These are phyloP conservation scores for Pyrus pyrifolia DNA, from an alignment of 306 rosid genomes.

Conservation along the genomic window DNA sequence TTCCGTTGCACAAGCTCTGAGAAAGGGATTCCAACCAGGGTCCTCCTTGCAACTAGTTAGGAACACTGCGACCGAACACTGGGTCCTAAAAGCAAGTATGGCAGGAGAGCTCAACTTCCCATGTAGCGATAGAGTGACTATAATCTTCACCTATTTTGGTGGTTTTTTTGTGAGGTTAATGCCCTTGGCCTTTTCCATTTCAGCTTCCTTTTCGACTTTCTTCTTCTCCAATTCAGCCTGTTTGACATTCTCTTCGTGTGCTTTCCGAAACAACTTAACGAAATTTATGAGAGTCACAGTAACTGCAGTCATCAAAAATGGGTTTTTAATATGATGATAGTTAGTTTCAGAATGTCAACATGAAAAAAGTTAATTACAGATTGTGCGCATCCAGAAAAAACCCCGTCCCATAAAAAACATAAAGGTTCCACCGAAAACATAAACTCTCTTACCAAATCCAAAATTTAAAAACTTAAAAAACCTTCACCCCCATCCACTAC, in stretches of 20 bases:
- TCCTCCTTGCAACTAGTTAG: slow-evolving; percentile 14
- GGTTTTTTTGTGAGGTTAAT: slow-evolving; percentile 43
- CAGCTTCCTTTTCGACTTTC: slow-evolving; percentile 84
- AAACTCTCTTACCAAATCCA: neutral
- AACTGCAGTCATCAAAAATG: slow-evolving; percentile 57
- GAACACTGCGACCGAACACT: slow-evolving; percentile 30
- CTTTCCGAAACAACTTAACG: slow-evolving; percentile 80
- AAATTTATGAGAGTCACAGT: slow-evolving; percentile 74
- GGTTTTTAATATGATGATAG: slow-evolving; percentile 4
- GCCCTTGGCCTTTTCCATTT: slow-evolving; percentile 89
- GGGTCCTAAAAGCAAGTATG: neutral
- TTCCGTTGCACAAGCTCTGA: slow-evolving; percentile 19
- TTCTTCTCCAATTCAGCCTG: slow-evolving; percentile 91
- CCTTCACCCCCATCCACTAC: slow-evolving; percentile 6
- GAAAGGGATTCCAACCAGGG: slow-evolving; percentile 26
- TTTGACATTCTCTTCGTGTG: slow-evolving; percentile 85
- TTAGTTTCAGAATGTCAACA: slow-evolving; percentile 13
- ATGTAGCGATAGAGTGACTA: slow-evolving; percentile 27
- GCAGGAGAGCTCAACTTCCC: slow-evolving; percentile 36
- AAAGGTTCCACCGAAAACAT: neutral
- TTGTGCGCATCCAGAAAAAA: neutral
- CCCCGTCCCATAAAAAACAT: neutral
- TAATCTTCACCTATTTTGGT: slow-evolving; percentile 42
- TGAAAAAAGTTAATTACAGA: neutral
- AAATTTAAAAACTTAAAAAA: neutral